These are phyloP conservation scores for Ambrosiella beaveri DNA, from an alignment of 2,329 filamentous ascomycete genomes.

Conservation along the genomic window DNA sequence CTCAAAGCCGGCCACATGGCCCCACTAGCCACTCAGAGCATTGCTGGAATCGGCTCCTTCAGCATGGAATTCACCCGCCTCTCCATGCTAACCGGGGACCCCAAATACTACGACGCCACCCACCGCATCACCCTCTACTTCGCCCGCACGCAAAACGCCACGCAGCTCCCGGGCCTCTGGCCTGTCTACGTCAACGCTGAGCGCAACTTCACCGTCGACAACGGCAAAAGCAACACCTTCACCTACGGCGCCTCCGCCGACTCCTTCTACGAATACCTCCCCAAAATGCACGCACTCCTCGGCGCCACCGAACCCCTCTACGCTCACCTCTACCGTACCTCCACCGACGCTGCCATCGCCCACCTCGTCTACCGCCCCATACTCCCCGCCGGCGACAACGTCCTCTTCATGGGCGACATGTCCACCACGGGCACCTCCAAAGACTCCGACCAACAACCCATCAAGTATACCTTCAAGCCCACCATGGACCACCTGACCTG, in stretches of 20 bases:
- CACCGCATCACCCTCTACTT: slow-evolving; percentile 39
- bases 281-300: slow-evolving; percentile 47
- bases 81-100: slow-evolving; percentile 43
- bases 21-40: slow-evolving; percentile 19
- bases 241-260: slow-evolving; percentile 39
- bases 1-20: slow-evolving; percentile 23
- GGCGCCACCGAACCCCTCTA: slow-evolving; percentile 33
- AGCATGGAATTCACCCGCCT: slow-evolving; percentile 46
- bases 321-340: slow-evolving; percentile 26
- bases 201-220: slow-evolving; percentile 30
- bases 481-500: slow-evolving; percentile 42
- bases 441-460: slow-evolving; percentile 15
- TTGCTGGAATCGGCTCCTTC: slow-evolving; percentile 35
- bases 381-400: slow-evolving; percentile 36
- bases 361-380: slow-evolving; percentile 53
- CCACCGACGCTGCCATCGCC: slow-evolving; percentile 38
- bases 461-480: slow-evolving; percentile 19
- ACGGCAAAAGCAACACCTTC: slow-evolving; percentile 25
- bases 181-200: slow-evolving; percentile 38
- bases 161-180: slow-evolving; percentile 45
- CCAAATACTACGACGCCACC: slow-evolving; percentile 49
- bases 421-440: slow-evolving; percentile 14
- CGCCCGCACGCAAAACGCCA: slow-evolving; percentile 34
- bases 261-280: slow-evolving; percentile 48
- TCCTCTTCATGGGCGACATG: slow-evolving; percentile 43